Evolutionary conservation across 495 filamentous ascomycete genomes (phyloP).

Genomic region (Cercophora samala): DNA sequence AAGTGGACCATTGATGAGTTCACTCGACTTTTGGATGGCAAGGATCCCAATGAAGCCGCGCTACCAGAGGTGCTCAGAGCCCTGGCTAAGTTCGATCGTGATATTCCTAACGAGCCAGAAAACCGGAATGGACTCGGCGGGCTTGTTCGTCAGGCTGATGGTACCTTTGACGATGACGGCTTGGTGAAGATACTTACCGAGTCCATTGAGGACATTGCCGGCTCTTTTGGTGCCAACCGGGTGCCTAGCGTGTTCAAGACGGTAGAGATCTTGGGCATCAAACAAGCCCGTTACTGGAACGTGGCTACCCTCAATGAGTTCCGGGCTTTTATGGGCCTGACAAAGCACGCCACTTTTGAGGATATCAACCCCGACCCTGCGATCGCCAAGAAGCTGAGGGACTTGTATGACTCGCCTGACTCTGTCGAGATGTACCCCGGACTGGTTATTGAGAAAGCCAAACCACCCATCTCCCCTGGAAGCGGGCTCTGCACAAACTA

Average conservation of each 20-base stretch:
- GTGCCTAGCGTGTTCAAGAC: slow-evolving; percentile 64
- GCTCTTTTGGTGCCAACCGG: slow-evolving; percentile 59
- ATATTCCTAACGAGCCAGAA: slow-evolving; percentile 51
- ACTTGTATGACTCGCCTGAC: slow-evolving; percentile 74
- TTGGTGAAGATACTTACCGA: slow-evolving; percentile 59
- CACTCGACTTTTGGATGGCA: slow-evolving; percentile 55
- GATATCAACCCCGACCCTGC: slow-evolving; percentile 72
- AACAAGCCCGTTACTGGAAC: slow-evolving; percentile 72
- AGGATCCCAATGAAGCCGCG: slow-evolving; percentile 45
- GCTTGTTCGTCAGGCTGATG: slow-evolving; percentile 51
- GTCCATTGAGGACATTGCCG: slow-evolving; percentile 50
- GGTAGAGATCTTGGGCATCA: slow-evolving; percentile 75
- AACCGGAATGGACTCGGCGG: slow-evolving; percentile 55
- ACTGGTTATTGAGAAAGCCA: slow-evolving; percentile 68
- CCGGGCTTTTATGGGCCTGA: slow-evolving; percentile 66
- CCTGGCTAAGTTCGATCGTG: slow-evolving; percentile 50
- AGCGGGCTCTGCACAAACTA: slow-evolving; percentile 69
- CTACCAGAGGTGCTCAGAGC: slow-evolving; percentile 50
- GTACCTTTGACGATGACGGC: slow-evolving; percentile 52
- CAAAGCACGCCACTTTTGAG: slow-evolving; percentile 64
- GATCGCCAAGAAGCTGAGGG: slow-evolving; percentile 47
- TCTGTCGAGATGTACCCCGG: slow-evolving; percentile 47
- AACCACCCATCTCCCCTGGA: slow-evolving; percentile 61
- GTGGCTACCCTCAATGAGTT: slow-evolving; percentile 77
- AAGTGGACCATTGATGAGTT: slow-evolving; percentile 61